Evolutionary conservation across 495 filamentous ascomycete species (phyloP), one percentile per base, ranked within the genome.

Genomic region (Gamarada debralockiae): DNA sequence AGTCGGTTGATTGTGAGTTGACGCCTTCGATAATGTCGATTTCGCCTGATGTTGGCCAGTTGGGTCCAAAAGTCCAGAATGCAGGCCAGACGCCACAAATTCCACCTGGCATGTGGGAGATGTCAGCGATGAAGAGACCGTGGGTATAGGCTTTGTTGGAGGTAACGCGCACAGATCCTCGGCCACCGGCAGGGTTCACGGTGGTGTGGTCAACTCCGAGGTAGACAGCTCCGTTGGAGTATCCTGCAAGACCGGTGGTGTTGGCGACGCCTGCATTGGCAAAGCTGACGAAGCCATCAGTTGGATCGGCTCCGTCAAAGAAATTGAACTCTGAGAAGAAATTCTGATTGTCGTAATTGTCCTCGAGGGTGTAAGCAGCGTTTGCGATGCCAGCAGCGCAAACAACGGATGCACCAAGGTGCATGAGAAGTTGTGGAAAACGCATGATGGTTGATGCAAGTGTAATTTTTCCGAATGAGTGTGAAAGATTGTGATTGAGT

Each of bases 1-100:
- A 64, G 57, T 92, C 86, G 48, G 76, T 70, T 0, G 73, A 67
- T 44, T 84, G 74, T 29, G 71, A 60, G 67, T 93, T 90, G 53
- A 95, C 86, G 36, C 88, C 88, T 64, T 97, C 90, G 64, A 96
- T 84, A 59, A 96, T 90, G 73, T 96, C 91, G 56, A 95, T 91
- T 68, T 97, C 92, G 18, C 92, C 92, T 31, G 78, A 74, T 10
- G 68, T 65, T 0, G 90, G 92, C 92, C 92, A 97, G 42, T 82
- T 73, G 5, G 77, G 75, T 15, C 89, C 87, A 12, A 84, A 71
- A 2, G 81, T 85, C 88, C 90, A 95, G 57, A 74, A 77, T 14
- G 77, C 76, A 0, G 76, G 75, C 77, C 77, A 79, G 31, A 71
- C 64, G 46, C 89, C 89, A 61, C 89, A 93, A 33, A 65, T 67